Conservation (phyloP, 352 stramenopile genomes). For the Pythium rhizo-oryzae region DNA sequence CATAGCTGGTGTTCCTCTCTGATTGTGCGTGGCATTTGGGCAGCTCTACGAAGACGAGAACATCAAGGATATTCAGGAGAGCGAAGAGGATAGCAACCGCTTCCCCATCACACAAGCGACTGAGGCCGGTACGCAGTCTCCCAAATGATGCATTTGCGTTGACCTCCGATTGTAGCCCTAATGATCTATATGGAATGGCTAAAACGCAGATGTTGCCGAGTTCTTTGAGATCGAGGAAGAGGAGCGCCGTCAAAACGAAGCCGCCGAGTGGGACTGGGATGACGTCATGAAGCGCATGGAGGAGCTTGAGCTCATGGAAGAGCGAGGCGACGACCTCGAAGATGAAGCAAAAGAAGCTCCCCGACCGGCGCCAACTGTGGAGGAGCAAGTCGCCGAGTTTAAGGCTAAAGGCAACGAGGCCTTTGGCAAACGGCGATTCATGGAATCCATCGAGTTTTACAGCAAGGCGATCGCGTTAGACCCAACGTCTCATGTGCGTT, state of each 20-base stretch:
- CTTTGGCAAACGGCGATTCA: constrained; percentile 78
- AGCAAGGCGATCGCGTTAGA: constrained; percentile 85
- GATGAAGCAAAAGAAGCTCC: constrained; percentile 42
- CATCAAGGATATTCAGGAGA: constrained; percentile 86
- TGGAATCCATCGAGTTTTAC: constrained; percentile 83
- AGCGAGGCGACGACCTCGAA: constrained; percentile 31
- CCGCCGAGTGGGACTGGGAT: constrained; percentile 77
- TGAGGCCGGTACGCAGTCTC: constrained; percentile 44
- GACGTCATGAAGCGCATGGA: constrained; percentile 89
- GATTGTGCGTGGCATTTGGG: not conserved
- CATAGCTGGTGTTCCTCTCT: not conserved
- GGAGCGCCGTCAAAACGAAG: constrained; percentile 65
- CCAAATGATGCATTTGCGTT: not conserved
- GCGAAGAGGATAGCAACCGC: constrained; percentile 73
- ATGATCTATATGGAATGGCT: no score
- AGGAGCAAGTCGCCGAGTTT: constrained; percentile 42
- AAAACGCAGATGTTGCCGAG: constrained; percentile 59
- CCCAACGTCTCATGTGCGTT: constrained; percentile 62
- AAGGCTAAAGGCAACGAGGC: constrained; percentile 82
- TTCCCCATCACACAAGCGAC: constrained; percentile 43
- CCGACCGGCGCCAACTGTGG: constrained; percentile 24
- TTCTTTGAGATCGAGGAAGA: constrained; percentile 89
- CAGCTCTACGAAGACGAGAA: constrained; percentile 84
- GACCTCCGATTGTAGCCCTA: no score
- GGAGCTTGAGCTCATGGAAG: constrained; percentile 74